A percentile compares a stretch with the other conserved stretches of the same genome.
Evolutionary conservation across 2,329 filamentous ascomycete genomes (phyloP).

Genomic region (Hymenoscyphus albidus): DNA sequence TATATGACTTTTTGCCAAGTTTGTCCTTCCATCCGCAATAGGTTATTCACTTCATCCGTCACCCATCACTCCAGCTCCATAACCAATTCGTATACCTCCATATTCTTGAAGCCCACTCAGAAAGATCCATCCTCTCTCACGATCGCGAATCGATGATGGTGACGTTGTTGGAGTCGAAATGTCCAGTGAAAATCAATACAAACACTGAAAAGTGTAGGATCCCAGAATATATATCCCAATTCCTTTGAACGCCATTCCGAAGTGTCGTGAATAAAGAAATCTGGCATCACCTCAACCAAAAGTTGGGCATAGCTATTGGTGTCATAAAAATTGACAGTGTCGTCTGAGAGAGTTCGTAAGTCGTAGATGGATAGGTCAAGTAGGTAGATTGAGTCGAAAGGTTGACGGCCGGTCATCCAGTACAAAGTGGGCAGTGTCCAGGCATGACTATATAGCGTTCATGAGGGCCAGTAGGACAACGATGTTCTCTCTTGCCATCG

Average conservation of each 20-base stretch:
- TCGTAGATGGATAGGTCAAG: background rate
- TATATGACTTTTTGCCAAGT: slow-evolving; percentile 2
- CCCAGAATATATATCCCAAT: slow-evolving; percentile 7
- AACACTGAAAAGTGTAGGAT: background rate
- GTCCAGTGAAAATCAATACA: slow-evolving; percentile 16
- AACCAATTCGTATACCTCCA: slow-evolving; percentile 13
- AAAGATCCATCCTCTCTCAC: slow-evolving; percentile 21
- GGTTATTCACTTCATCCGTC: slow-evolving; percentile 7
- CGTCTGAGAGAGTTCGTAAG: background rate
- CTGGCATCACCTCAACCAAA: background rate
- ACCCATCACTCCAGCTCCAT: background rate
- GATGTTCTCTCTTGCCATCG: slow-evolving; percentile 58
- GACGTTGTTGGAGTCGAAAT: slow-evolving; percentile 10
- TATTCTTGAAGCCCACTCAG: slow-evolving; percentile 10
- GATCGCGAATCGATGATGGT: slow-evolving; percentile 7
- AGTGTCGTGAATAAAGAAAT: slow-evolving; percentile 11
- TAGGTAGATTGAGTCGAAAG: background rate
- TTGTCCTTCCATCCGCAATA: background rate
- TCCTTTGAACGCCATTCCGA: slow-evolving; percentile 21
- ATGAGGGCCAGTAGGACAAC: slow-evolving; percentile 63
- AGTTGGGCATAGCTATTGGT: background rate
- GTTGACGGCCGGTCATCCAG: slow-evolving; percentile 13
- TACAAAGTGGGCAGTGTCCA: slow-evolving; percentile 56
- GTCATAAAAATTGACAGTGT: background rate
- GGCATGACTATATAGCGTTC: slow-evolving; percentile 70